Evolutionary conservation across 768 basidiomycete species (phyloP).

Genomic region (Cystobasidium tubakii): DNA sequence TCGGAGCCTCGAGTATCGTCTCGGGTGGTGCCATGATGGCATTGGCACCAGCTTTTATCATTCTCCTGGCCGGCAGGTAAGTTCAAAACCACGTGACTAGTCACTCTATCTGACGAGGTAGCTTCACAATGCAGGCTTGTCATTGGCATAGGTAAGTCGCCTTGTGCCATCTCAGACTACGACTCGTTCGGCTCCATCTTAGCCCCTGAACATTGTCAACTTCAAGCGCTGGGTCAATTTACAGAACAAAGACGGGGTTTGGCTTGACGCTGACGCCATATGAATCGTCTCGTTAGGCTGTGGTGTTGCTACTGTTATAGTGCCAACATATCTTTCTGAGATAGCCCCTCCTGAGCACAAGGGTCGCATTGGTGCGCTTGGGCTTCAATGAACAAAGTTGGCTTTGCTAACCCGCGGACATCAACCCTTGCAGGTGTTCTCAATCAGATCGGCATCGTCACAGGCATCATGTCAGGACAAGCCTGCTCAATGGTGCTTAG

Average conservation of each 20-base stretch:
- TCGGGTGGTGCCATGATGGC: slow-evolving; percentile 64
- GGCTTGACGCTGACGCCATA: not conserved
- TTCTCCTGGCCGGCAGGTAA: slow-evolving; percentile 57
- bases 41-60: slow-evolving; percentile 57
- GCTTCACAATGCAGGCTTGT: slow-evolving; percentile 54
- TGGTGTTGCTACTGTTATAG: slow-evolving; percentile 54
- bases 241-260: not conserved
- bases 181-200: too few relatives aligned
- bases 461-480: slow-evolving; percentile 83
- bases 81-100: not conserved
- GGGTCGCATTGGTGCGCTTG: slow-evolving; percentile 61
- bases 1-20: slow-evolving; percentile 58
- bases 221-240: not conserved
- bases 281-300: slow-evolving; percentile 40
- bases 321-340: slow-evolving; percentile 77
- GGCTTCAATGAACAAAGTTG: not conserved
- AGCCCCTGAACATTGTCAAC: not conserved
- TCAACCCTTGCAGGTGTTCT: slow-evolving; percentile 58
- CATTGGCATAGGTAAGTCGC: slow-evolving; percentile 14
- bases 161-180: too few relatives aligned
- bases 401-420: too few relatives aligned
- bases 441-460: slow-evolving; percentile 73
- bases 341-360: slow-evolving; percentile 71
- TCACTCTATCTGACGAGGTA: not conserved
- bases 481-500: slow-evolving; percentile 61